Conservation (phyloP, 345 rosid species). For the Rhizophora apiculata region DNA sequence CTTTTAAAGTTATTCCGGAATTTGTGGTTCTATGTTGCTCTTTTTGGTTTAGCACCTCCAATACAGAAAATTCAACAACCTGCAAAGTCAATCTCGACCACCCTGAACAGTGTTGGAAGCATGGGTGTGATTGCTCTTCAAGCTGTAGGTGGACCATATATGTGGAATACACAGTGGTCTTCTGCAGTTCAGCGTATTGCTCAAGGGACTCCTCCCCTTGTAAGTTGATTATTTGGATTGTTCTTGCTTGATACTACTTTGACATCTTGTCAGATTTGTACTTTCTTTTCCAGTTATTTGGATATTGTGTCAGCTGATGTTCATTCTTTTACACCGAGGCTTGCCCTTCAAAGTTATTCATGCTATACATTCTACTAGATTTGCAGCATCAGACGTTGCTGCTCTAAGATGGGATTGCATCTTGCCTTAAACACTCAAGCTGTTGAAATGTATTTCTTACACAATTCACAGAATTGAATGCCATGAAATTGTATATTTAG, state of each 20-base stretch:
- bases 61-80: conserved; percentile 57
- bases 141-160: conserved; percentile 94
- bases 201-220: conserved; percentile 99
- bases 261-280: not conserved
- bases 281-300: conserved; percentile 1
- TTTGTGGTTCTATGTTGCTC: conserved; percentile 96
- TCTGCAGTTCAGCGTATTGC: conserved; percentile 89
- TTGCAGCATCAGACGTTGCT: not conserved
- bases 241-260: conserved; percentile 12
- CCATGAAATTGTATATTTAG: no score
- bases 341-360: no score
- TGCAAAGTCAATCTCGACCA: conserved; percentile 64
- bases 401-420: not conserved
- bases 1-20: conserved; percentile 94
- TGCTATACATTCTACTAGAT: not conserved
- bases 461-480: no score
- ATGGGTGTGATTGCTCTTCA: conserved; percentile 67
- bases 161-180: conserved; percentile 85
- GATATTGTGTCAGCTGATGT: not conserved
- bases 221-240: conserved; percentile 47
- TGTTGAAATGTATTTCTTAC: not conserved
- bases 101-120: conserved; percentile 76
- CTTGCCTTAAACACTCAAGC: not conserved
- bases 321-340: not conserved
- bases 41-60: conserved; percentile 97